Conservation (phyloP, 495 filamentous ascomycete genomes). For the Aspergillus mulundensis region DNA sequence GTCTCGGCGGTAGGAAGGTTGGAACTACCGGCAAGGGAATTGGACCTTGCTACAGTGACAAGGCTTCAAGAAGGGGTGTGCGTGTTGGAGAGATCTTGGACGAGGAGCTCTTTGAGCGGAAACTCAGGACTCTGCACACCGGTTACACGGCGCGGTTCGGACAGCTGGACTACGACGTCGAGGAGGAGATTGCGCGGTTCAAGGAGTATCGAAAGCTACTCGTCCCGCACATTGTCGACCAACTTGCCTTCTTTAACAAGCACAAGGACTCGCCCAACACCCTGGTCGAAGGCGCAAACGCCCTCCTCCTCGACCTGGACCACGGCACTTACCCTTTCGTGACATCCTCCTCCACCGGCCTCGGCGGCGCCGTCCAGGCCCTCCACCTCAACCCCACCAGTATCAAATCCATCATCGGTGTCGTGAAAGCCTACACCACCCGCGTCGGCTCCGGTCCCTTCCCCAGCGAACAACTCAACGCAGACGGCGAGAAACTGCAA, state of each 20-base stretch:
- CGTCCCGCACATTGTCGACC: conserved; percentile 66
- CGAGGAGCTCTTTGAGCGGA: conserved; percentile 66
- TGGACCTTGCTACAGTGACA: conserved; percentile 78
- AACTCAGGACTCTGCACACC: conserved; percentile 60
- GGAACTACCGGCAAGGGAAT: conserved; percentile 63
- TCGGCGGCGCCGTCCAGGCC: conserved; percentile 75
- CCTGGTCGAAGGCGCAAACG: conserved; percentile 85
- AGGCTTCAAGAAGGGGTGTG: conserved; percentile 71
- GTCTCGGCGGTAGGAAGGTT: conserved; percentile 62
- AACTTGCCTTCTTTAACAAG: conserved; percentile 44
- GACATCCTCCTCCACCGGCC: conserved; percentile 70
- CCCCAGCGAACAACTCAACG: conserved; percentile 74
- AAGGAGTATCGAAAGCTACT: conserved; percentile 66
- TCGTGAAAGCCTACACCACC: conserved; percentile 79
- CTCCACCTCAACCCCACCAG: conserved; percentile 46
- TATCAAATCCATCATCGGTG: conserved; percentile 67
- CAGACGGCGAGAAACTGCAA: conserved; percentile 61
- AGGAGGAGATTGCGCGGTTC: conserved; percentile 72
- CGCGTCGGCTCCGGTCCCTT: conserved; percentile 80
- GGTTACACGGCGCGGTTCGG: conserved; percentile 73
- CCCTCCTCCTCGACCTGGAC: conserved; percentile 75
- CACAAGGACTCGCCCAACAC: conserved; percentile 57
- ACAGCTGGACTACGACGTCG: conserved; percentile 70
- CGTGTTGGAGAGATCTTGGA: conserved; percentile 74
- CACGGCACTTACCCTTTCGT: conserved; percentile 83